phyloP scores from a whole-genome alignment of 106 monocot species.

The Apostasia shenzhenica region DNA sequence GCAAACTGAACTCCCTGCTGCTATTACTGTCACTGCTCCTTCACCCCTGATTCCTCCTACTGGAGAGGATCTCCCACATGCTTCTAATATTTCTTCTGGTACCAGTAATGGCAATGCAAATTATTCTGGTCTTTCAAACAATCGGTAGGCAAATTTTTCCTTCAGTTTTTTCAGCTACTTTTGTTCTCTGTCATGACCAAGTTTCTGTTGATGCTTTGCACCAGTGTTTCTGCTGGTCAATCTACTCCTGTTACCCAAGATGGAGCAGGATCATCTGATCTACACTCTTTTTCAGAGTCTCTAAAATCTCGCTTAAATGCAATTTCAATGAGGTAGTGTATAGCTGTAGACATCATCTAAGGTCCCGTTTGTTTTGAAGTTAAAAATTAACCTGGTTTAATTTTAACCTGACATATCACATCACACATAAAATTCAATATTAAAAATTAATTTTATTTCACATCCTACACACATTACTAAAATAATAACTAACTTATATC shows the following conservation, averaged over 20 bases:
- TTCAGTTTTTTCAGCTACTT: background rate
- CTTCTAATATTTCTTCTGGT: conserved; percentile 5
- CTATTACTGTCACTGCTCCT: conserved; percentile 6
- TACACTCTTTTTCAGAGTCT: conserved; percentile 67
- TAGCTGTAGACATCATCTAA: background rate
- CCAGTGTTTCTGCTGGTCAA: conserved; percentile 41
- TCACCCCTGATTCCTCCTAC: conserved; percentile 12
- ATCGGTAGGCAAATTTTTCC: conserved; percentile 7
- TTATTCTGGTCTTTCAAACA: conserved; percentile 19
- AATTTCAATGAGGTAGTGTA: conserved; percentile 49
- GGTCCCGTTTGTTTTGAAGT: no score
- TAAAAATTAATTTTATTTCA: no score
- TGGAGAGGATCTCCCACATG: conserved; percentile 23
- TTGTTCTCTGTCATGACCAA: background rate
- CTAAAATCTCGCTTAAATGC: conserved; percentile 63
- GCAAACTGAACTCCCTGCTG: conserved; percentile 22
- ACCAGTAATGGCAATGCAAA: conserved; percentile 4
- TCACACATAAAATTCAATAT: no score
- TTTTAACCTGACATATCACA: no score
- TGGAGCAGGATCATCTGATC: conserved; percentile 66
- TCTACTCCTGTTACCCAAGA: conserved; percentile 48
- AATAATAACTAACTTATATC: no score
- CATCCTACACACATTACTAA: no score
- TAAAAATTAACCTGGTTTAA: no score
- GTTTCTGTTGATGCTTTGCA: background rate